These are phyloP conservation scores for Lasiodiplodia hormozganensis DNA, from an alignment of 2,329 filamentous ascomycete genomes.

Conservation along the genomic window DNA sequence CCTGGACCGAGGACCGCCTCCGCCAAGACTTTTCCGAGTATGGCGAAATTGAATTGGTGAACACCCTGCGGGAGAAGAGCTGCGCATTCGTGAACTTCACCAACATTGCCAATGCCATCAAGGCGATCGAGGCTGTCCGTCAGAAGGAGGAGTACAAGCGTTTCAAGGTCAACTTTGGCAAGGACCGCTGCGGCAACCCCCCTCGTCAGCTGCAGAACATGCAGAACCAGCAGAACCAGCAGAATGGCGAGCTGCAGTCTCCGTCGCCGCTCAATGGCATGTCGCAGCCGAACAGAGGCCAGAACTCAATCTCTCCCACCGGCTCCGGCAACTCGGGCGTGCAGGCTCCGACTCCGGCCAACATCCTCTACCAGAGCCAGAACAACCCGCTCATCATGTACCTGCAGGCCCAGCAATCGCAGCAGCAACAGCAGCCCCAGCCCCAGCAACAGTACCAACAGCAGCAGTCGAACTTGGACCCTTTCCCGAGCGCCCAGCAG, in stretches of 20 bases:
- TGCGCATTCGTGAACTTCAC: conserved; percentile 99
- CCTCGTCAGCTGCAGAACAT: conserved; percentile 79
- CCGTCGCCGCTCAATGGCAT: conserved; percentile 65
- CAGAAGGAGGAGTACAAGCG: conserved; percentile 95
- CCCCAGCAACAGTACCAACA: conserved; percentile 53
- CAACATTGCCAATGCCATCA: conserved; percentile 99
- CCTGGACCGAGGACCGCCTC: conserved; percentile 94
- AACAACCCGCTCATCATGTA: conserved; percentile 95
- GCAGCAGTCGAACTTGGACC: conserved; percentile 50
- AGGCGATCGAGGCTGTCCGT: conserved; percentile 95
- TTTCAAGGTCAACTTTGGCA: conserved; percentile 99
- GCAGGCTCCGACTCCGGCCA: conserved; percentile 70
- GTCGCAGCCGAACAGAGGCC: conserved; percentile 58
- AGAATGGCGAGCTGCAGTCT: conserved; percentile 66
- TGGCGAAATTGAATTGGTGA: conserved; percentile 97
- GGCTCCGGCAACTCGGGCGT: conserved; percentile 62
- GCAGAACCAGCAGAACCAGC: conserved; percentile 66
- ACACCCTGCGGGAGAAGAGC: conserved; percentile 96
- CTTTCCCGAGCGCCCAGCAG: conserved; percentile 37
- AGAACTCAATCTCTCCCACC: conserved; percentile 64
- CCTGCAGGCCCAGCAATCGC: conserved; percentile 79
- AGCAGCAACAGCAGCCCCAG: conserved; percentile 73
- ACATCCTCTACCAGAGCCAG: conserved; percentile 77
- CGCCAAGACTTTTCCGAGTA: conserved; percentile 97
- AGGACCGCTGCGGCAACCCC: conserved; percentile 96